These are phyloP conservation scores for Gastrodia elata DNA, from an alignment of 106 monocot species.

Conservation along the genomic window DNA sequence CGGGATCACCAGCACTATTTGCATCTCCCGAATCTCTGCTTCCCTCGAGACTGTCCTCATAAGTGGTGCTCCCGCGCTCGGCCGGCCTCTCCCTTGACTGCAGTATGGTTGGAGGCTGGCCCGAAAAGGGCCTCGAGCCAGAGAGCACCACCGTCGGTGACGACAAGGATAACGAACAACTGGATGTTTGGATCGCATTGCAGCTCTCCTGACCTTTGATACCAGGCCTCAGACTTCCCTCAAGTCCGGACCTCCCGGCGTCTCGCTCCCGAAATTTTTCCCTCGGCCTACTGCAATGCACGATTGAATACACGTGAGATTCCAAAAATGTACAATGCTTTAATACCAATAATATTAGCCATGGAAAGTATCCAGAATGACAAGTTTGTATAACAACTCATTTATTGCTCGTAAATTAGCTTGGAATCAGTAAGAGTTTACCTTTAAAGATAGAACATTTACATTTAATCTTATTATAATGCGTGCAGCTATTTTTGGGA, in stretches of 20 bases:
- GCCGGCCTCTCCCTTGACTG: slow-evolving; percentile 61
- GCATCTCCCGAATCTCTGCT: slow-evolving; percentile 76
- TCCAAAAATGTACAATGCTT: no score
- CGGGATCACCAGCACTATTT: slow-evolving; percentile 74
- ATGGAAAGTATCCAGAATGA: no score
- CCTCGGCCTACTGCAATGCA: slow-evolving; percentile 42
- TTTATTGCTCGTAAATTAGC: no score
- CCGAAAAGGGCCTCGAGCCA: slow-evolving; percentile 47
- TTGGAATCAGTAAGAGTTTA: no score
- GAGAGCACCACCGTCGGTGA: slow-evolving; percentile 37
- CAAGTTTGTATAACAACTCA: no score
- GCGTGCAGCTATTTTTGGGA: no score
- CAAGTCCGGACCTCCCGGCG: slow-evolving; percentile 32
- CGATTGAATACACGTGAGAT: background rate
- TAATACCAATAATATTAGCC: no score
- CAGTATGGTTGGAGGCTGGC: slow-evolving; percentile 68
- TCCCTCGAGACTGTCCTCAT: slow-evolving; percentile 61
- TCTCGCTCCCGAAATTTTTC: slow-evolving; percentile 85
- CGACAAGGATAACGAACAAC: slow-evolving; percentile 10
- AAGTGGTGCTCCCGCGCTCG: slow-evolving; percentile 1
- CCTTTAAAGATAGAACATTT: no score
- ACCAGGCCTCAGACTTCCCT: slow-evolving; percentile 46
- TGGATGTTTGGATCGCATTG: slow-evolving; percentile 7
- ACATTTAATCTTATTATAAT: no score
- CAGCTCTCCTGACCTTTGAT: slow-evolving; percentile 42